Evolutionary conservation across 2,329 filamentous ascomycete genomes (phyloP), one percentile per base, ranked within the genome.

Genomic region (Tolypocladium capitatum): DNA sequence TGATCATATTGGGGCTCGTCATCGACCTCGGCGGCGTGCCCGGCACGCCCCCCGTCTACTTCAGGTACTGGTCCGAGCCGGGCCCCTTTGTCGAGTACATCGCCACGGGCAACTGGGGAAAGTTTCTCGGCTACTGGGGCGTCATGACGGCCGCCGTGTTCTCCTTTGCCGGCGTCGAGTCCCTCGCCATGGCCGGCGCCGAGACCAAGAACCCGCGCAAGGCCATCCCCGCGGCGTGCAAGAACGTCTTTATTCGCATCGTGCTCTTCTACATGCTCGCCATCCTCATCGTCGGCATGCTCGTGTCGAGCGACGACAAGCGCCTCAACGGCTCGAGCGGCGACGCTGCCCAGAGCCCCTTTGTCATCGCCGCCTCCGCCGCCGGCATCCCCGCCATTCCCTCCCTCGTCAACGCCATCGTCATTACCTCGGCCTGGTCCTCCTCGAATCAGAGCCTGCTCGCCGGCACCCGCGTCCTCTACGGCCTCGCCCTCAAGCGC

Each of bases 351-450:
- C 68, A 75, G 58, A 68, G 63, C 60, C 83, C 81, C 11, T 86
- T 82, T 56, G 84, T 90, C 50, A 85, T 89, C 52, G 85, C 84
- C 18, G 80, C 83, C 34, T 71, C 75, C 11, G 74, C 78, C 30
- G 84, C 84, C 2, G 79, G 81, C 0, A 81, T 89, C 49, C 71
- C 69, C 5, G 81, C 74, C 7, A 74, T 89, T 5, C 81, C 83
- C 0, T 80, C 78, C 6, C 76, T 90, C 47, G 81, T 90, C 64
- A 91, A 91, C 60, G 84, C 83, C 33, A 72, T 89, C 27, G 81
- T 90, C 55, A 72, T 89, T 53, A 85, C 81, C 0, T 82, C 78
- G 3, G 82, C 81, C 2, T 78, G 75, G 71, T 79, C 75, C 2
- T 74, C 76, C 10, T 76, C 72, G 16, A 80, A 79, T 55, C 74